Conservation (phyloP, 2,329 filamentous ascomycete species). For the Proliferodiscus dingleyae region DNA sequence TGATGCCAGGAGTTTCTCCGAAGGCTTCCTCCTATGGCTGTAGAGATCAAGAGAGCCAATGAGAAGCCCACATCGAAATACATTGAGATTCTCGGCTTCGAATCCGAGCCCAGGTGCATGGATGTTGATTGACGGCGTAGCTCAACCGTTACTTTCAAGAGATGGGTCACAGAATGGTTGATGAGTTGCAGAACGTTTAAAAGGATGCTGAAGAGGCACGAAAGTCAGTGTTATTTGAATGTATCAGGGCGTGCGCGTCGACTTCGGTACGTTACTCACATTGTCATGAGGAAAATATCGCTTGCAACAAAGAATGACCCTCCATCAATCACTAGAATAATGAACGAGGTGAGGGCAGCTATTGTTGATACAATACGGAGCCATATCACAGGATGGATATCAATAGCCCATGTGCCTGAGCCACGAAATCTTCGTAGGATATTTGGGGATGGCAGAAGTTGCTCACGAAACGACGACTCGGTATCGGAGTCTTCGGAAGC, state of each 20-base stretch:
- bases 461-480: background rate
- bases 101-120: background rate
- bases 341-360: background rate
- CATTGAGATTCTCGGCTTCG: constrained; percentile 4
- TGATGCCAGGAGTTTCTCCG: background rate
- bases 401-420: background rate
- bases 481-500: constrained; percentile 7
- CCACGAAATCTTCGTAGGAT: background rate
- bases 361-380: constrained; percentile 1
- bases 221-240: too few species aligned
- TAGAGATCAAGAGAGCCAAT: constrained; percentile 6
- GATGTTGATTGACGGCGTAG: constrained; percentile 8
- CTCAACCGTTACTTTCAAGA: constrained; percentile 16
- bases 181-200: constrained; percentile 10
- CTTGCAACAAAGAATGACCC: background rate
- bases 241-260: too few species aligned
- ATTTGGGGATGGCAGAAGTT: background rate
- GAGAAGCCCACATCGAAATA: constrained; percentile 12
- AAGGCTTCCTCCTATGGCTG: constrained; percentile 6
- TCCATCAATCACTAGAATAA: background rate
- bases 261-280: background rate
- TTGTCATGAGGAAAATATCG: constrained; percentile 7
- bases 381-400: background rate
- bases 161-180: constrained; percentile 7
- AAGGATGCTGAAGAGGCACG: constrained; percentile 4